phyloP scores from a whole-genome alignment of 805 yeast genomes.

The Cyberlindnera petersonii region DNA sequence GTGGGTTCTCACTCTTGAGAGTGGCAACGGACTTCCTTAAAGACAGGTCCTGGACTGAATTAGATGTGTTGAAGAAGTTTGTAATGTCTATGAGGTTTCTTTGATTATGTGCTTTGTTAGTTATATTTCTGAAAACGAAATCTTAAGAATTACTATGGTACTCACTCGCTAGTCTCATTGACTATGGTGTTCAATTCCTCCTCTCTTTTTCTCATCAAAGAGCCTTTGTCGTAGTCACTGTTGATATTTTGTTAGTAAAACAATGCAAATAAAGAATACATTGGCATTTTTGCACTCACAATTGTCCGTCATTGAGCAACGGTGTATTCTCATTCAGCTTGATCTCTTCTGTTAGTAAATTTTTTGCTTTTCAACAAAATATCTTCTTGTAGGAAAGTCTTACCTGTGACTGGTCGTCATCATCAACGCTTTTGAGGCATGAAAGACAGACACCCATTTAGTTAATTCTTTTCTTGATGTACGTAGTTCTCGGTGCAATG shows the following conservation, averaged over 20 bases:
- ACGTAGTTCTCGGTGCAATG: background rate
- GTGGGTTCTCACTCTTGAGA: slow-evolving; percentile 3
- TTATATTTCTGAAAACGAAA: too few relatives aligned
- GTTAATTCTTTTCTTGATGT: background rate
- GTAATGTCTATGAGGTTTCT: slow-evolving; percentile 25
- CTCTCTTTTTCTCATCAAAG: slow-evolving; percentile 33
- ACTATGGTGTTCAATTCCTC: slow-evolving; percentile 45
- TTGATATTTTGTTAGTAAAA: slow-evolving; percentile 6
- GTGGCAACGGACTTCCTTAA: slow-evolving; percentile 17
- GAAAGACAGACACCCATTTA: slow-evolving; percentile 48
- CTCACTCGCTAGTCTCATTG: slow-evolving; percentile 34
- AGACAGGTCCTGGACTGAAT: slow-evolving; percentile 13
- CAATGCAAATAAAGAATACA: background rate
- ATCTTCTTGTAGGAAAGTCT: slow-evolving; percentile 29
- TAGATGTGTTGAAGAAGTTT: slow-evolving; percentile 20
- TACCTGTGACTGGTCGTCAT: slow-evolving; percentile 36
- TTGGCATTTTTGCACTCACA: slow-evolving; percentile 5
- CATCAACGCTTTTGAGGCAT: slow-evolving; percentile 35
- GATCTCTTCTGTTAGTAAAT: slow-evolving; percentile 26
- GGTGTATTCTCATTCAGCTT: slow-evolving; percentile 36
- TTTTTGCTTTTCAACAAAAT: background rate
- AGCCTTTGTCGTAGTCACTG: slow-evolving; percentile 24
- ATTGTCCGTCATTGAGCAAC: slow-evolving; percentile 22
- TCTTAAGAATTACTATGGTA: too few relatives aligned
- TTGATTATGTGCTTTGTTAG: background rate